Base-by-base conservation (phyloP, 257 asterid genomes). In the Solanum appendiculatum region DNA sequence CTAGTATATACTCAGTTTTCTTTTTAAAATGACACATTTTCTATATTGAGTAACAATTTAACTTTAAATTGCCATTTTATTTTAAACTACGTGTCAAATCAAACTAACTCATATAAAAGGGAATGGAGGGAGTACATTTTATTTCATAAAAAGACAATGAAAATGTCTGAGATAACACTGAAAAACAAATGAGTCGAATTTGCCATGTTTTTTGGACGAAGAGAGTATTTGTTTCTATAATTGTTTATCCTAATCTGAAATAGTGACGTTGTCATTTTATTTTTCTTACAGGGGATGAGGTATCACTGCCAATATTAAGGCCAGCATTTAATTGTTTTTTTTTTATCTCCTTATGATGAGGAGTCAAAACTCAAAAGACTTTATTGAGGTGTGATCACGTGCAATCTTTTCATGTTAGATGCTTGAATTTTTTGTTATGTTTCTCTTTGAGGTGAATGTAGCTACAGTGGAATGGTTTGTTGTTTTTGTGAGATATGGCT, bases 221-320 rank as follows among this genome's bases (percentile, higher is more conserved):
- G 31, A 6, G 18, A 81, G 68, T 81, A 48, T 31, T 81, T 81
- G 31, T 29, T 18, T 80, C 39, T 80, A 33, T 27, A 15, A 42
- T 81, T 82, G 81, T 14, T 63, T n/a, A 2, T 58, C 6, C 14
- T 39, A 42, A 25, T 81, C 58, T 73, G 46, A 56, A 7, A 86
- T 81, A 7, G 10, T 81, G 34, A 60, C 90, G 58, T 27, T 27
- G 70, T 39, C 48, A 13, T 56, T 42, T 74, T 2, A n/a, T 87
- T 48, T 25, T 75, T 60, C 27, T 88, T 90, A 93, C 99, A 96
- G 99, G 99, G 37, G 99, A 96, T 60, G 99, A 95, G 99, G 99
- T 96, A 91, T 88, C 91, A 86, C 36, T 78, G 84, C 72, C 66
- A 48, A 83, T 73, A 68, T 8, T 70, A 48, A 46, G 36, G 58